Conservation (phyloP, 1,284 basidiomycete genomes). For the Schizophyllum amplum region DNA sequence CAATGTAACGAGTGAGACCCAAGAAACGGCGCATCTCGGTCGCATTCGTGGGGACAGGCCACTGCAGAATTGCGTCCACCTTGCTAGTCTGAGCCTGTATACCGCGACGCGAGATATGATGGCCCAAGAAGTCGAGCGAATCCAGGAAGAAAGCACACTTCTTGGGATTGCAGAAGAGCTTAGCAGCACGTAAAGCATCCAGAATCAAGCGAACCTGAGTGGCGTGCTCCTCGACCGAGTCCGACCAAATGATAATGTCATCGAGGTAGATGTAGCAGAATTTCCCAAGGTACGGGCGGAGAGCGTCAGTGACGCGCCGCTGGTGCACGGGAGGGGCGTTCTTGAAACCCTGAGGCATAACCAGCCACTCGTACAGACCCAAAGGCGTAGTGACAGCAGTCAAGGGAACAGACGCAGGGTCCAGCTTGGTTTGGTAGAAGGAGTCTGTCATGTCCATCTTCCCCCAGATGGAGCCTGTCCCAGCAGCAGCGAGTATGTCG, state of each 20-base stretch:
- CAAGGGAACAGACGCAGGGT: slow-evolving; percentile 25
- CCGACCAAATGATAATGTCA: slow-evolving; percentile 35
- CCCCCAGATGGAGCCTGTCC: too few relatives aligned
- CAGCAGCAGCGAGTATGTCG: too few relatives aligned
- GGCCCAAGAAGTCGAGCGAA: slow-evolving; percentile 10
- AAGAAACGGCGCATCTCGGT: too few relatives aligned
- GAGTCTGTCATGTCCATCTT: too few relatives aligned
- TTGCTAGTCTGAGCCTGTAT: slow-evolving; percentile 19
- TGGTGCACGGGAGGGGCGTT: too few relatives aligned
- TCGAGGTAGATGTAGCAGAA: slow-evolving; percentile 34
- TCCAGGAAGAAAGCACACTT: too few relatives aligned
- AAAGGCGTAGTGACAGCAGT: slow-evolving; percentile 30
- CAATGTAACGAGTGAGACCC: too few relatives aligned
- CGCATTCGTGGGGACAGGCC: too few relatives aligned
- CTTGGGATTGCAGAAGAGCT: slow-evolving; percentile 20
- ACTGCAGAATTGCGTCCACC: too few relatives aligned
- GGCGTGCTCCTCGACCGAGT: slow-evolving; percentile 25
- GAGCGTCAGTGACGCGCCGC: too few relatives aligned
- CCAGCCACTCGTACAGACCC: slow-evolving; percentile 31
- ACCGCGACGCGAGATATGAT: slow-evolving; percentile 15
- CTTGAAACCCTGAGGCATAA: too few relatives aligned
- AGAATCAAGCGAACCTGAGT: slow-evolving; percentile 18
- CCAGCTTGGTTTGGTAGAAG: slow-evolving; percentile 30
- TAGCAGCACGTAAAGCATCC: slow-evolving; percentile 13
- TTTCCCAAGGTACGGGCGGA: slow-evolving; percentile 25